phyloP scores from a whole-genome alignment of 2,329 filamentous ascomycete genomes.

The Domatiomyces globalis region DNA sequence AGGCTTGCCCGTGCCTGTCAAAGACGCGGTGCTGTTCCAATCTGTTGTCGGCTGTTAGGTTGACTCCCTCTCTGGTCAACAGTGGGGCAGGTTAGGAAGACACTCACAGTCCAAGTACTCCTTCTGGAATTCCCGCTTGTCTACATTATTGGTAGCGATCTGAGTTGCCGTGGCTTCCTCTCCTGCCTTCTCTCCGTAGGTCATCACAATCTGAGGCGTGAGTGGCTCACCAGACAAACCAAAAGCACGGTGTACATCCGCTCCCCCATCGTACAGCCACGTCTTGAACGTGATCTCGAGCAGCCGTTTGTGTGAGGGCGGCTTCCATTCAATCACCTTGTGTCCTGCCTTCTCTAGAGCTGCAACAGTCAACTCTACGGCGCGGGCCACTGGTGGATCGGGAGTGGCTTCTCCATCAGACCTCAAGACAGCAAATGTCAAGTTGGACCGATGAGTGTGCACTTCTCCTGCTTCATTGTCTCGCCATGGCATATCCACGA shows the following conservation, averaged over 20 bases:
- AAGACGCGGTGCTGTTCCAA: slow-evolving; percentile 42
- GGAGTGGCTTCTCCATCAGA: slow-evolving; percentile 38
- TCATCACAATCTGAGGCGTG: slow-evolving; percentile 28
- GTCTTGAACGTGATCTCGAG: slow-evolving; percentile 27
- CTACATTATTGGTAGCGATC: slow-evolving; percentile 37
- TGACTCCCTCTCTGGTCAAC: too few relatives aligned
- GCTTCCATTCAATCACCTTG: slow-evolving; percentile 45
- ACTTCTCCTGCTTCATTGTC: slow-evolving; percentile 28
- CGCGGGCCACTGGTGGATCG: slow-evolving; percentile 45
- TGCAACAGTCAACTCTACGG: slow-evolving; percentile 37
- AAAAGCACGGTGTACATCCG: slow-evolving; percentile 38
- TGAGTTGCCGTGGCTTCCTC: slow-evolving; percentile 28
- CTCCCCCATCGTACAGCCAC: slow-evolving; percentile 38
- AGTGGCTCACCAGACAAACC: slow-evolving; percentile 42
- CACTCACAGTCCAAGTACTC: slow-evolving; percentile 41
- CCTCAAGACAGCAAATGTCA: slow-evolving; percentile 43
- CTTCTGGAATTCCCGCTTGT: slow-evolving; percentile 42
- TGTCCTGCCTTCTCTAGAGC: slow-evolving; percentile 41
- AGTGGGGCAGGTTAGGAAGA: slow-evolving; percentile 17
- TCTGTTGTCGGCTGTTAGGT: neutral
- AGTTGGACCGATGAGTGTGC: slow-evolving; percentile 21
- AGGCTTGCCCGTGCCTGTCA: slow-evolving; percentile 37
- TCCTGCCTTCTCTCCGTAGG: slow-evolving; percentile 23
- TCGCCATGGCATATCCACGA: slow-evolving; percentile 53
- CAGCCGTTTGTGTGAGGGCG: slow-evolving; percentile 34